Conservation (phyloP, 2,329 filamentous ascomycete species). For the Pyrenochaeta sp. region DNA sequence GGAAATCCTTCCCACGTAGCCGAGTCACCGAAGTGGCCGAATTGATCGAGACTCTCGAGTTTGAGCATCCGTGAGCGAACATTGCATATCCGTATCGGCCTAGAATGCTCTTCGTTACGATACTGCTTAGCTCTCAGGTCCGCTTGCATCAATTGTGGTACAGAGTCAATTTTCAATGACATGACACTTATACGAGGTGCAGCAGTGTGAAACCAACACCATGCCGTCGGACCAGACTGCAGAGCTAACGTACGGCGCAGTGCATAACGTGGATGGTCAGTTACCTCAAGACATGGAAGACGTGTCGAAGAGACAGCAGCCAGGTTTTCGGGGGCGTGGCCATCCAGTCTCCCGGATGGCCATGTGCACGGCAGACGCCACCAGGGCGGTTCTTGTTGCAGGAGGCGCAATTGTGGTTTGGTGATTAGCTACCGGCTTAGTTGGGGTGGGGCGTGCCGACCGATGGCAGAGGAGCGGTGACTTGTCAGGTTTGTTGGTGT, state of each 20-base stretch:
- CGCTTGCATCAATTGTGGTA: too few relatives aligned
- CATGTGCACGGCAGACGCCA: conserved; percentile 10
- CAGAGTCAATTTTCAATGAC: neutral
- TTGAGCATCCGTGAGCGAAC: neutral
- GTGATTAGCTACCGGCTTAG: conserved; percentile 13
- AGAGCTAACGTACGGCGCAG: neutral
- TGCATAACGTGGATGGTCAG: neutral
- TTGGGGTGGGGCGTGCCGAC: conserved; percentile 14
- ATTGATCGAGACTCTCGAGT: neutral
- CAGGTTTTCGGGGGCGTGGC: conserved; percentile 12
- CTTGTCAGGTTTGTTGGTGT: neutral
- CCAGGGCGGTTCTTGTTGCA: conserved; percentile 4
- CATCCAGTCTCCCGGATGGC: conserved; percentile 12
- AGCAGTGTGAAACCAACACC: neutral
- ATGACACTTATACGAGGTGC: neutral
- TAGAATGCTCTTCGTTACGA: neutral
- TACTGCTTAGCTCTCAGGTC: too few relatives aligned
- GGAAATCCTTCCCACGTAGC: conserved; percentile 14
- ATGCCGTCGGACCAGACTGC: neutral
- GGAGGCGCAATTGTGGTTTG: conserved; percentile 11
- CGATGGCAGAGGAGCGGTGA: conserved; percentile 19
- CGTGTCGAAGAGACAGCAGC: conserved; percentile 9
- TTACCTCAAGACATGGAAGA: conserved; percentile 6
- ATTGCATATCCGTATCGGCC: neutral
- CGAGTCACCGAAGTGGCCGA: conserved; percentile 12